Percentiles rank a stretch among this genome's conserved stretches.
phyloP scores from a whole-genome alignment of 2,329 filamentous ascomycete species.

The Pseudogymnoascus sp. region DNA sequence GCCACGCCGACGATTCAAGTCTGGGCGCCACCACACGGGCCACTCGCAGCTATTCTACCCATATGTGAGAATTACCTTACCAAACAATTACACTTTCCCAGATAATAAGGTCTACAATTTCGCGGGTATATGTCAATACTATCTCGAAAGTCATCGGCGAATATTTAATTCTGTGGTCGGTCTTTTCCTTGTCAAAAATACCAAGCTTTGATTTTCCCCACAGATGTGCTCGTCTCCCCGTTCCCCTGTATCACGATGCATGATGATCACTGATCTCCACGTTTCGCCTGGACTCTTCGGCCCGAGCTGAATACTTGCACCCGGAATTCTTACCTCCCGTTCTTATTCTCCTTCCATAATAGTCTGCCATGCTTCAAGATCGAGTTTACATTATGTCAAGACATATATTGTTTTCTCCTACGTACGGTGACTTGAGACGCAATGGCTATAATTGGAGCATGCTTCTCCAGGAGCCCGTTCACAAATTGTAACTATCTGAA shows the following conservation, averaged over 20 bases:
- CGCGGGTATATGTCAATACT: not conserved
- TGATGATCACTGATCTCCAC: not conserved
- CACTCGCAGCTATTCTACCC: not conserved
- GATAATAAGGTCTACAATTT: not conserved
- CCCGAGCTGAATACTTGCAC: not conserved
- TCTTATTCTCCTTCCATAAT: not conserved
- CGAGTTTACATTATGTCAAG: not conserved
- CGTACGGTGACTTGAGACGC: not conserved
- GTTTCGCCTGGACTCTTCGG: not conserved
- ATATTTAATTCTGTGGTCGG: not conserved
- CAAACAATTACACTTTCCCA: not conserved
- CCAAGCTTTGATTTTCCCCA: conserved; percentile 2
- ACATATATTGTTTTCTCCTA: not conserved
- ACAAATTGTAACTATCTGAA: not conserved
- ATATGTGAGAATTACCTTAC: not conserved
- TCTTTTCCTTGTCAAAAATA: not conserved
- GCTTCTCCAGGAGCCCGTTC: not conserved
- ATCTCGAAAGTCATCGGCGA: not conserved
- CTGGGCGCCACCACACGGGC: not conserved
- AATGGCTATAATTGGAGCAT: not conserved
- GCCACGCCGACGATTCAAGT: not conserved
- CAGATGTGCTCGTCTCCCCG: not conserved
- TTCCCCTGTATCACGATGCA: conserved; percentile 1
- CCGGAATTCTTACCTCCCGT: not conserved
- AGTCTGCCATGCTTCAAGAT: not conserved